Conservation (phyloP, 2,329 filamentous ascomycete genomes). For the Claviceps fusiformis region DNA sequence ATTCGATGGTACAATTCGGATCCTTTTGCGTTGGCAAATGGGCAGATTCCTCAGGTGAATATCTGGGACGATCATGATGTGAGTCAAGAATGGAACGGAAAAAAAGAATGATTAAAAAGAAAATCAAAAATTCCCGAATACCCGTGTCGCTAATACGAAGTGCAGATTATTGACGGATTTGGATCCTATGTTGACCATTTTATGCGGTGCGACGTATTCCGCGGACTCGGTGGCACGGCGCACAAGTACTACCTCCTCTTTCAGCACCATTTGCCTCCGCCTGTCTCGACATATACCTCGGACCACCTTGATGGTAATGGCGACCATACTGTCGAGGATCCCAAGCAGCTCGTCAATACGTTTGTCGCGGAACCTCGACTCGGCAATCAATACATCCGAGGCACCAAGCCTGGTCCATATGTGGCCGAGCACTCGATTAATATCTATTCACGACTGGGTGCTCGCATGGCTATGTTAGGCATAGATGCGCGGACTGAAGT, state of each 20-base stretch:
- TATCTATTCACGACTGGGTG: constrained; percentile 72
- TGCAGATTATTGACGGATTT: constrained; percentile 75
- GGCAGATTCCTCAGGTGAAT: constrained; percentile 90
- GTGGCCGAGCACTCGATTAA: constrained; percentile 80
- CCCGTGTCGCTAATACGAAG: constrained; percentile 17
- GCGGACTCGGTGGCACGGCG: constrained; percentile 77
- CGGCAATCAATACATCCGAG: constrained; percentile 67
- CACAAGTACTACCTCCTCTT: constrained; percentile 99
- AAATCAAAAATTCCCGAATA: background rate
- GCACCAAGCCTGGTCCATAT: constrained; percentile 68
- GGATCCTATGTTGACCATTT: constrained; percentile 90
- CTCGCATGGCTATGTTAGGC: constrained; percentile 70
- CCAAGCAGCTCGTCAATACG: constrained; percentile 57
- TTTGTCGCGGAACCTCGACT: constrained; percentile 47
- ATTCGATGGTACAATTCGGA: constrained; percentile 71
- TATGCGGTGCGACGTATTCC: constrained; percentile 85
- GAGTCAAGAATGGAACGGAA: constrained; percentile 23
- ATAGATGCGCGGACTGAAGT: constrained; percentile 85
- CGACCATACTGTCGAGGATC: constrained; percentile 44
- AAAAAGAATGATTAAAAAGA: background rate
- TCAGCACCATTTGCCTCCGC: constrained; percentile 84
- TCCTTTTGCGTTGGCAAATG: constrained; percentile 73
- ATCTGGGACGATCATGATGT: constrained; percentile 94
- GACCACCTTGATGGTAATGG: constrained; percentile 11
- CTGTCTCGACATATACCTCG: constrained; percentile 73